These are phyloP conservation scores for Saccharomycopsis amapae DNA, from an alignment of 805 yeast species.

Conservation along the genomic window DNA sequence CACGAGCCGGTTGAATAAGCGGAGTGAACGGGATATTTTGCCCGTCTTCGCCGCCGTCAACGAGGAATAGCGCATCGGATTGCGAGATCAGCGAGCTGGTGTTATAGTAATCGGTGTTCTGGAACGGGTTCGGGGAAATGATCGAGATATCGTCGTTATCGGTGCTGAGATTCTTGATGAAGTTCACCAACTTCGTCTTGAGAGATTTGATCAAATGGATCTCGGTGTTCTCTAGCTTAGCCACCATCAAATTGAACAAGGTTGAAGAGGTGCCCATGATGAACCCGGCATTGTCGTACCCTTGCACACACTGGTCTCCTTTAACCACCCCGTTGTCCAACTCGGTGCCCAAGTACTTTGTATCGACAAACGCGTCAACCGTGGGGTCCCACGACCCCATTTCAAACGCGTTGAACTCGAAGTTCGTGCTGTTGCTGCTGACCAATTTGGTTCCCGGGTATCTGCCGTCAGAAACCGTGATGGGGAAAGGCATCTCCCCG, in stretches of 20 bases:
- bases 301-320: slow-evolving; percentile 35
- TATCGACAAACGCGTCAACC: slow-evolving; percentile 54
- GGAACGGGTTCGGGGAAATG: slow-evolving; percentile 31
- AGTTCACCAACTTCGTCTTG: slow-evolving; percentile 74
- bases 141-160: slow-evolving; percentile 76
- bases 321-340: slow-evolving; percentile 33
- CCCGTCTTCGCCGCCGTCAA: slow-evolving; percentile 57
- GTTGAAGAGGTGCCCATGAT: slow-evolving; percentile 79
- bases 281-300: slow-evolving; percentile 72
- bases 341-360: slow-evolving; percentile 63
- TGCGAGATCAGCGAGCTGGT: not conserved
- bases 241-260: slow-evolving; percentile 44
- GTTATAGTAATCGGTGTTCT: slow-evolving; percentile 33
- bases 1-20: slow-evolving; percentile 44
- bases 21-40: slow-evolving; percentile 54
- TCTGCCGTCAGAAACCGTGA: slow-evolving; percentile 50
- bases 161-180: slow-evolving; percentile 62
- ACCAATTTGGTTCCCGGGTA: slow-evolving; percentile 36
- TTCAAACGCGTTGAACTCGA: slow-evolving; percentile 47
- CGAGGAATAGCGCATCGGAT: slow-evolving; percentile 29
- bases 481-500: slow-evolving; percentile 66
- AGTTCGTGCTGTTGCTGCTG: slow-evolving; percentile 44
- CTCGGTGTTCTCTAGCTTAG: not conserved
- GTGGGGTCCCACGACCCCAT: slow-evolving; percentile 87
- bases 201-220: slow-evolving; percentile 31